These are phyloP conservation scores for Podospora appendiculata DNA, from an alignment of 495 filamentous ascomycete genomes.

Conservation along the genomic window DNA sequence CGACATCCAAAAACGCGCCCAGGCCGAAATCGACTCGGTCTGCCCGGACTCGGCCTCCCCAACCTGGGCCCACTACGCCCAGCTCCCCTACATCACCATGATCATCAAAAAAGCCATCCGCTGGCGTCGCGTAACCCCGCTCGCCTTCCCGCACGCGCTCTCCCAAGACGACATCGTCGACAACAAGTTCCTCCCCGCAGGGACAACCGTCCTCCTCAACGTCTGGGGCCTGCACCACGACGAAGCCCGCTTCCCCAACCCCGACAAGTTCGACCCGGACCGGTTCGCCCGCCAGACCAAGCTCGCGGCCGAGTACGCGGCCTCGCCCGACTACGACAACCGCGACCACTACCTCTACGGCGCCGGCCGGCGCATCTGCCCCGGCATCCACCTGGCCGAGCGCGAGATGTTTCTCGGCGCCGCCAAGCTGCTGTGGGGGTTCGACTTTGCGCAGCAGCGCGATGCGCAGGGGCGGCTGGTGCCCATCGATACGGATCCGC, in stretches of 20 bases:
- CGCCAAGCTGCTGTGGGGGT: conserved; percentile 45
- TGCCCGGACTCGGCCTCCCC: conserved; percentile 28
- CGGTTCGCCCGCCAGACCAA: conserved; percentile 27
- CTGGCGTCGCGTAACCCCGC: conserved; percentile 27
- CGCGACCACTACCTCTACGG: conserved; percentile 47
- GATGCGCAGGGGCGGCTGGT: conserved; percentile 20
- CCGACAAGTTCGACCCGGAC: conserved; percentile 38
- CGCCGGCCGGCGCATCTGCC: conserved; percentile 48
- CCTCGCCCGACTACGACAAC: conserved; percentile 19
- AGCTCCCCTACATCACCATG: conserved; percentile 34
- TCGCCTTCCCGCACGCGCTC: conserved; percentile 26
- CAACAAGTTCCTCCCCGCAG: conserved; percentile 35
- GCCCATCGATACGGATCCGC: conserved; percentile 14
- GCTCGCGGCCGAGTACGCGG: conserved; percentile 23
- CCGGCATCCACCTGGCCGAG: conserved; percentile 49
- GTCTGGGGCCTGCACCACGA: conserved; percentile 30
- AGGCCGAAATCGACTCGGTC: conserved; percentile 19
- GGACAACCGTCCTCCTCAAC: conserved; percentile 37
- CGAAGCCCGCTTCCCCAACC: conserved; percentile 26
- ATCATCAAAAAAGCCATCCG: conserved; percentile 33
- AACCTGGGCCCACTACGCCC: conserved; percentile 24
- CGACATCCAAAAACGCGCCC: conserved; percentile 24
- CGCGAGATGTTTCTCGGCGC: conserved; percentile 39
- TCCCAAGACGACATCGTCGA: conserved; percentile 31
- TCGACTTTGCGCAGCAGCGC: conserved; percentile 28